Evolutionary conservation across 2,329 filamentous ascomycete species (phyloP).

Genomic region (Helicocarpus griseus): DNA sequence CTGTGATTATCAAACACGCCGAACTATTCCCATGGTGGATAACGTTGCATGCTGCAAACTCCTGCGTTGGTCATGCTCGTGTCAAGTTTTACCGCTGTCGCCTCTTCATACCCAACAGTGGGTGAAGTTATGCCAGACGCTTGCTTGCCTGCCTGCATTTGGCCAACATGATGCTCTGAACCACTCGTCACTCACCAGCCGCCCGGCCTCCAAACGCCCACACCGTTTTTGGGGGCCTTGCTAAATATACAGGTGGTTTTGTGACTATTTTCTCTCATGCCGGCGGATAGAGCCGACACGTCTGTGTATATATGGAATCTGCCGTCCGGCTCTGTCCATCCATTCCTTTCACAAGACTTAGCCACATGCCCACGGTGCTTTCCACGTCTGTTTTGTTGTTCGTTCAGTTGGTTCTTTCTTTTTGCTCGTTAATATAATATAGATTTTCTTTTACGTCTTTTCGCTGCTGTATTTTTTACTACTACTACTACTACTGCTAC

Average conservation of each 20-base stretch:
- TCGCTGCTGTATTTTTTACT: background rate
- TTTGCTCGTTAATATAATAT: constrained; percentile 3
- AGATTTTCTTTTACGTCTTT: constrained; percentile 6
- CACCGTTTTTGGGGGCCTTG: background rate
- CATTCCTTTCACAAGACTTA: constrained; percentile 10
- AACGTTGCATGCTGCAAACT: background rate
- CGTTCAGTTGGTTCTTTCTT: constrained; percentile 2
- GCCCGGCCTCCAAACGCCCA: constrained; percentile 1
- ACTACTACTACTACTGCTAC: background rate
- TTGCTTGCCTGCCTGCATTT: background rate
- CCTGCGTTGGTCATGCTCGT: constrained; percentile 6
- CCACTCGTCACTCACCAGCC: constrained; percentile 1
- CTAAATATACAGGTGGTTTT: constrained; percentile 2
- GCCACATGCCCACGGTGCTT: constrained; percentile 9
- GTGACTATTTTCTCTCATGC: background rate
- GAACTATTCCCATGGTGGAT: background rate
- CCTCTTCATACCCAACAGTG: constrained; percentile 1
- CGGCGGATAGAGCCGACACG: background rate
- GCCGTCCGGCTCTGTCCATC: background rate
- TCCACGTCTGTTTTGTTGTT: constrained; percentile 3
- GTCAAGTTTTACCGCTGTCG: background rate
- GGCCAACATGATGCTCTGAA: background rate
- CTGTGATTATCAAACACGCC: background rate
- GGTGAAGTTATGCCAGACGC: background rate
- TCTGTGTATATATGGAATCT: constrained; percentile 3